phyloP scores from a whole-genome alignment of 2,329 filamentous ascomycete species.

The Fusarium camptoceras region DNA sequence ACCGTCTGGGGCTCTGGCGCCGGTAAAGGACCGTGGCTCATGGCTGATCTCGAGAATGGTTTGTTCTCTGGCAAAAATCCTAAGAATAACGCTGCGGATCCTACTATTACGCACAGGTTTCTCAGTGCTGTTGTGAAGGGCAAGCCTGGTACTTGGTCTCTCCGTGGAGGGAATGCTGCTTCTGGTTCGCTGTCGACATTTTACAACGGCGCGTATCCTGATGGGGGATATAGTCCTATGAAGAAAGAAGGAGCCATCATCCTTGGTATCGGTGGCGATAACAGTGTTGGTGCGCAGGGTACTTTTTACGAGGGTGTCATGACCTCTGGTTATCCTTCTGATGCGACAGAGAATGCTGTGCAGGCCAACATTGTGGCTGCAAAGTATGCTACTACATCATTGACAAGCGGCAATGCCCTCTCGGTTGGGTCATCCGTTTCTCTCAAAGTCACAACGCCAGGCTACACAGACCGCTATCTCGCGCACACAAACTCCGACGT shows the following conservation, averaged over 20 bases:
- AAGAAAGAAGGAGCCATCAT: conserved; percentile 22
- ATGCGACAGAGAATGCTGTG: conserved; percentile 18
- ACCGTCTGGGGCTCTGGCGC: conserved; percentile 67
- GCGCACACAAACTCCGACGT: conserved; percentile 12
- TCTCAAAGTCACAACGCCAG: conserved; percentile 12
- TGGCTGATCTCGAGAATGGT: conserved; percentile 76
- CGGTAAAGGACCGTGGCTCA: conserved; percentile 73
- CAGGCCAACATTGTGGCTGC: conserved; percentile 30
- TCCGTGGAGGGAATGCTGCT: conserved; percentile 25
- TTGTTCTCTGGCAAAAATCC: conserved; percentile 66
- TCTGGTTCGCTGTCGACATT: conserved; percentile 15
- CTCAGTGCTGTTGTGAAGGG: conserved; percentile 18
- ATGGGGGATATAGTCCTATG: conserved; percentile 25
- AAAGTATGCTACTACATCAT: conserved; percentile 13
- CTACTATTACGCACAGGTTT: conserved; percentile 10
- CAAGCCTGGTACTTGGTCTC: conserved; percentile 11
- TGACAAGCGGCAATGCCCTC: conserved; percentile 7
- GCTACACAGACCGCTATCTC: conserved; percentile 18
- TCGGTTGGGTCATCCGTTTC: conserved; percentile 21
- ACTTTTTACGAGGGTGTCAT: conserved; percentile 25
- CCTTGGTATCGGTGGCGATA: conserved; percentile 23
- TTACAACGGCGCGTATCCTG: conserved; percentile 22
- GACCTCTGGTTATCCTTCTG: conserved; percentile 22
- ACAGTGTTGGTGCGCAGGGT: conserved; percentile 17
- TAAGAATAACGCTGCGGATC: conserved; percentile 23